These are phyloP conservation scores for Mortierella sp. DNA, from an alignment of 371 early-diverging fungal species.

Conservation along the genomic window DNA sequence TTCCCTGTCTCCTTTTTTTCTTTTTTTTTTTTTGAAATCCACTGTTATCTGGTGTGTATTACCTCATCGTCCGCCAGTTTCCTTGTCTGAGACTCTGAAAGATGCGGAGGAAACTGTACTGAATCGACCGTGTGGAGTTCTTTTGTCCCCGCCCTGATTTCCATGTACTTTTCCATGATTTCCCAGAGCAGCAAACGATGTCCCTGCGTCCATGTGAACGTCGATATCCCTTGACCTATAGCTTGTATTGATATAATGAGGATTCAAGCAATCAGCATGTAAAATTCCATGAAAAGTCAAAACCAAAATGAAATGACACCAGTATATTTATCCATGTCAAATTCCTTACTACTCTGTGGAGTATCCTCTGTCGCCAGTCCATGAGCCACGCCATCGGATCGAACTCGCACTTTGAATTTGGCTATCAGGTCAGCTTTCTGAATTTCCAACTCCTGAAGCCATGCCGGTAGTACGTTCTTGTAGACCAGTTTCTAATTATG, in stretches of 20 bases:
- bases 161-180: slow-evolving; percentile 29
- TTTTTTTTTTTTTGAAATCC: not conserved
- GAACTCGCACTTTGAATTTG: slow-evolving; percentile 3
- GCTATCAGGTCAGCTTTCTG: slow-evolving; percentile 6
- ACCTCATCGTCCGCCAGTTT: slow-evolving; percentile 61
- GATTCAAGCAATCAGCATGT: not conserved
- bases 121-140: slow-evolving; percentile 13
- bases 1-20: not conserved
- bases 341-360: too few relatives aligned
- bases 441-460: slow-evolving; percentile 9
- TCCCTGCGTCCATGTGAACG: slow-evolving; percentile 20
- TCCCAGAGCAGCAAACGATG: slow-evolving; percentile 34
- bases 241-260: too few relatives aligned
- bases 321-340: too few relatives aligned
- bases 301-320: too few relatives aligned
- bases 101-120: slow-evolving; percentile 2
- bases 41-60: not conserved
- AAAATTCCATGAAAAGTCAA: too few relatives aligned
- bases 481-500: slow-evolving; percentile 28
- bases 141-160: slow-evolving; percentile 8
- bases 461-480: slow-evolving; percentile 30
- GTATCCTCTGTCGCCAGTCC: not conserved
- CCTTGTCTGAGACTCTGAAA: slow-evolving; percentile 55
- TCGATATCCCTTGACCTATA: too few relatives aligned
- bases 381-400: not conserved